Percentiles rank a stretch among this genome's conserved stretches.
Evolutionary conservation across 2,329 filamentous ascomycete genomes (phyloP).

Genomic region (Leptographium procerum): DNA sequence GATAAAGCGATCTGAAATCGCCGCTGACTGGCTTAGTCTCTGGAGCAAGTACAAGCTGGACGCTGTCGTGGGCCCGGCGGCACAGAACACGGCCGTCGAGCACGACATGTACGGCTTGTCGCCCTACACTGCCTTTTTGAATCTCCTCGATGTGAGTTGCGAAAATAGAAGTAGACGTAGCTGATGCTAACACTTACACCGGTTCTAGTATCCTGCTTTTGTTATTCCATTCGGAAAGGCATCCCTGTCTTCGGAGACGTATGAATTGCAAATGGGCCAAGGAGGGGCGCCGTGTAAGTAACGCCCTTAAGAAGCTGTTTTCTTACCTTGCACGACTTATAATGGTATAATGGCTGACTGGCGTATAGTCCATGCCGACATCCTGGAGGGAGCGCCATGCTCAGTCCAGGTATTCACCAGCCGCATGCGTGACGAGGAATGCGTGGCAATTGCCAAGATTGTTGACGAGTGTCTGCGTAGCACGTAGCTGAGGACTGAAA

Average conservation of each 20-base stretch:
- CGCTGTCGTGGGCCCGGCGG: not conserved
- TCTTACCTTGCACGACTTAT: no score
- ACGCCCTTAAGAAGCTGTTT: not conserved
- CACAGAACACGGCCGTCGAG: not conserved
- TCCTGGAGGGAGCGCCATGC: not conserved
- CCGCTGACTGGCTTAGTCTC: not conserved
- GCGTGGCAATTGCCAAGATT: not conserved
- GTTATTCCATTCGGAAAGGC: not conserved
- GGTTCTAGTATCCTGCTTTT: not conserved
- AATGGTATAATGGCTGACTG: not conserved
- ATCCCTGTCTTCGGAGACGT: not conserved
- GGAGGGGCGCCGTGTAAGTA: not conserved
- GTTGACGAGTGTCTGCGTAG: not conserved
- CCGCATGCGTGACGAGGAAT: not conserved
- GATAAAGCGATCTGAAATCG: not conserved
- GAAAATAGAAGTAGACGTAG: no score
- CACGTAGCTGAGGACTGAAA: no score
- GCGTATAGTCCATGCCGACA: not conserved
- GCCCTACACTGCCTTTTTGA: not conserved
- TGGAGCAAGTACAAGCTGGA: not conserved
- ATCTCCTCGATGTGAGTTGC: not conserved
- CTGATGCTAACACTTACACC: not conserved
- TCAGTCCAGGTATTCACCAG: not conserved
- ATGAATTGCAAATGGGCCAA: not conserved
- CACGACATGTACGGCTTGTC: not conserved